Base-by-base conservation (phyloP, 2,329 filamentous ascomycete genomes). In the Lecanicillium sp. region DNA sequence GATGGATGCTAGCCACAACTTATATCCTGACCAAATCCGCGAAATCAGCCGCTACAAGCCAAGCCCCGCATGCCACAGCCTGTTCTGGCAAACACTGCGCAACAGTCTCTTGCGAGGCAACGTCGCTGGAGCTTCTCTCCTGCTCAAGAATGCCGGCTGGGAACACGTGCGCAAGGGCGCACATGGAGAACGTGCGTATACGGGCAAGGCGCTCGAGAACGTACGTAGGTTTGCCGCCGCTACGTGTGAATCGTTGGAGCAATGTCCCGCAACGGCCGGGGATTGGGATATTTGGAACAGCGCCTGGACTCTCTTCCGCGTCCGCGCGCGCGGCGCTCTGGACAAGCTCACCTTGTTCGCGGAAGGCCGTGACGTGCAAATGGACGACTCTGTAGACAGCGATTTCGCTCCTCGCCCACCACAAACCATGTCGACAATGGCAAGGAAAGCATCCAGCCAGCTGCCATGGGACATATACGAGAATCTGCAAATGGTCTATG, bases 391-490 rank as follows among this genome's bases (percentile, higher is more conserved):
- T 17, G 39, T 54, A 34, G 53, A 53, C 28, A 51, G 58, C 5
- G 49, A 54, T 27, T 61, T 69, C 27, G 49, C 56, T 28, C 49
- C 65, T 52, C 55, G 69, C 52, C 22, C 22, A 11, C 22, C 22
- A 25, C 52, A 72, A 54, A 63, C 77, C 49, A 59, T 79, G 51
- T 79, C 80, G 5, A 79, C 84, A 38, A 59, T 83, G 71, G 62
- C 83, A 61, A 57, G 86, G 66, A 85, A 83, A 60, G 88, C 87
- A 2, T 85, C 89, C 51, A 94, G 86, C 53, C 81, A 82, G 49
- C 82, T 96, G 25, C 90, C 89, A 1, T 95, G 86, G 85, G 79
- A 84, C 17, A 79, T 97, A 19, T 96, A 94, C 57, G 83, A 95
- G 55, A 87, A 84, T 49, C 66, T 97, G 38, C 78, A 83, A 48